Base-by-base conservation (phyloP, 495 filamentous ascomycete species). In the Penicillium atrosanguineum region DNA sequence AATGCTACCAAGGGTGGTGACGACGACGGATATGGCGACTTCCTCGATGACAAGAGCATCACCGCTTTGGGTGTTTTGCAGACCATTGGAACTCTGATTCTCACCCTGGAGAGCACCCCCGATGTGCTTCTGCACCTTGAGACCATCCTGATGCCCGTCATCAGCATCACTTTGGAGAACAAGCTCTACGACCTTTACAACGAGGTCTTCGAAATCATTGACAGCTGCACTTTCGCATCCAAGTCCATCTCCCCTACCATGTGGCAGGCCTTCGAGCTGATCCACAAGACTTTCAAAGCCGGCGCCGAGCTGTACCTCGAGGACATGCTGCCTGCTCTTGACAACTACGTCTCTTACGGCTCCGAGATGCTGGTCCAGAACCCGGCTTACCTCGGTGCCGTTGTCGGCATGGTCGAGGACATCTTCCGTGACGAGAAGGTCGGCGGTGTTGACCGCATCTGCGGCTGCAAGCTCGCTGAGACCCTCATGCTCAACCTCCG, bases 381-480 rank as follows among this genome's bases (percentile, higher is more conserved):
- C 57, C 90, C 85, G n/a, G 79, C 83, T 25, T 97, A 97, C 63
- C 80, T 96, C 41, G 82, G 87, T 31, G 94, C 93, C 2, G 77
- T 96, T 38, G 91, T 90, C 51, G 83, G 89, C 44, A 98, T 98
- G 84, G 79, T 87, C 19, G 76, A 82, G 43, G 82, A 83, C 44
- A 87, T 87, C 51, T 90, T 90, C 71, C 78, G 79, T 44, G 90
- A 96, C 52, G 85, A 89, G 50, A 96, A 95, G 59, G 89, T 97
- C 46, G 89, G 90, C 25, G 92, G 93, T 21, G 91, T 97, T 49
- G 94, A 98, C 70, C 80, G 95, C 25, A 97, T 98, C 53, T 97
- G 94, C 68, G 94, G 94, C n/a, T 97, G 95, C 84, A 97, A 97
- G 74, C 86, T 98, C 46, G 91, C 95, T 21, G 94, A 98, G 71